phyloP scores from a whole-genome alignment of 1,139 yeast genomes.

The Blastobotrys elegans region DNA sequence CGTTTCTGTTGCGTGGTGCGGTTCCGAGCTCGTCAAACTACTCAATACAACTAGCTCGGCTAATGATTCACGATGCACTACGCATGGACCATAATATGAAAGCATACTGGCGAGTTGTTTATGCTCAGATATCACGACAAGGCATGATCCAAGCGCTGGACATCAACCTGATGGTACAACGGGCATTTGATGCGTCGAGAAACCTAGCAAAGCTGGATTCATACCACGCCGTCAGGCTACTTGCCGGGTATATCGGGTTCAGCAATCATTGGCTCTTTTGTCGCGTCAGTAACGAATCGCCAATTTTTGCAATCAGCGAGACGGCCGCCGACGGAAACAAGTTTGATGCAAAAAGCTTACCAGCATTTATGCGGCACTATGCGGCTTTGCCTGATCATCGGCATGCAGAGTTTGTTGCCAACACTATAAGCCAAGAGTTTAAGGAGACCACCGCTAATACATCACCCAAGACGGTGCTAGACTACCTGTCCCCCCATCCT shows the following conservation, averaged over 20 bases:
- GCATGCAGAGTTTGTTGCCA: constrained; percentile 18
- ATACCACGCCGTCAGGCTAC: not conserved
- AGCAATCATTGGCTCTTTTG: constrained; percentile 1
- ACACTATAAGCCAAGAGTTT: constrained; percentile 16
- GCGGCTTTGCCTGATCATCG: constrained; percentile 23
- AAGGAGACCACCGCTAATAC: constrained; percentile 21
- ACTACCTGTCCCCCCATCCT: not conserved
- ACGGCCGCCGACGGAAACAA: not conserved
- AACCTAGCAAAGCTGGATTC: not conserved
- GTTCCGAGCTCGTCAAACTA: not conserved
- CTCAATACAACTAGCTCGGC: not conserved
- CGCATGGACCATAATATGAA: not conserved
- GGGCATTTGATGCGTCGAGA: constrained; percentile 5
- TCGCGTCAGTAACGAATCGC: constrained; percentile 3
- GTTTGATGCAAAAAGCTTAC: not conserved
- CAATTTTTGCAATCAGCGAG: constrained; percentile 3
- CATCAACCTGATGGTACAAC: not conserved
- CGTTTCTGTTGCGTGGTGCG: constrained; percentile 5
- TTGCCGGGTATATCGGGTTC: constrained; percentile 9
- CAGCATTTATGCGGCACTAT: constrained; percentile 13
- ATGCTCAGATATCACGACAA: constrained; percentile 3
- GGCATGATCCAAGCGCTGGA: constrained; percentile 1
- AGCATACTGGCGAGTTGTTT: constrained; percentile 9
- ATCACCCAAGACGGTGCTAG: constrained; percentile 5
- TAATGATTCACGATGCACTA: constrained; percentile 2